These are phyloP conservation scores for Fusarium ramigenum DNA, from an alignment of 2,329 filamentous ascomycete genomes.

Conservation along the genomic window DNA sequence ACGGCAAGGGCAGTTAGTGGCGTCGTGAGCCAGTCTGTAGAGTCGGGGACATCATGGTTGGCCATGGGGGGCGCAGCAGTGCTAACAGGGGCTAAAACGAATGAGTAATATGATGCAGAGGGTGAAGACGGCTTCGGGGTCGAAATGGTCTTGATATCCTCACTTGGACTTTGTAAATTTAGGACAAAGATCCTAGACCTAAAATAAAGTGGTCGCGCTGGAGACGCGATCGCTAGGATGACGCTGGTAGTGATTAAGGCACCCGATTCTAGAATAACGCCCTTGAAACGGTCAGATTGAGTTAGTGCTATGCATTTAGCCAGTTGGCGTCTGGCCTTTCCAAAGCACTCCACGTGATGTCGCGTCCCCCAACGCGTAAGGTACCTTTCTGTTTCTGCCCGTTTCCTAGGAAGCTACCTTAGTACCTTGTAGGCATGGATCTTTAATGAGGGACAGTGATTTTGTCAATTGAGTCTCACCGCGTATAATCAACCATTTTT, in stretches of 20 bases:
- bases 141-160: background rate
- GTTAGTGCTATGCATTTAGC: background rate
- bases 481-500: background rate
- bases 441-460: slow-evolving; percentile 7
- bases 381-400: background rate
- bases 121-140: background rate
- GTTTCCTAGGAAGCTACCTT: background rate
- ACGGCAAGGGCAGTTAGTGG: slow-evolving; percentile 71
- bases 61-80: slow-evolving; percentile 40
- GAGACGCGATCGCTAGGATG: slow-evolving; percentile 36
- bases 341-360: slow-evolving; percentile 45
- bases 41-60: slow-evolving; percentile 67
- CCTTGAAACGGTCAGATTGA: background rate
- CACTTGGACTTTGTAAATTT: background rate
- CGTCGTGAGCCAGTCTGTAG: slow-evolving; percentile 86
- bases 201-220: slow-evolving; percentile 33
- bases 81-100: background rate
- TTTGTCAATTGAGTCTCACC: slow-evolving; percentile 4
- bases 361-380: slow-evolving; percentile 43
- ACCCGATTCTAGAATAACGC: slow-evolving; percentile 5
- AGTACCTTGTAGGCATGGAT: background rate
- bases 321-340: background rate
- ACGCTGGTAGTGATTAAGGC: slow-evolving; percentile 1
- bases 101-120: background rate
- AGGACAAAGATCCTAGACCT: background rate